These are phyloP conservation scores for Penicillium canariense DNA, from an alignment of 495 filamentous ascomycete genomes.

Conservation along the genomic window DNA sequence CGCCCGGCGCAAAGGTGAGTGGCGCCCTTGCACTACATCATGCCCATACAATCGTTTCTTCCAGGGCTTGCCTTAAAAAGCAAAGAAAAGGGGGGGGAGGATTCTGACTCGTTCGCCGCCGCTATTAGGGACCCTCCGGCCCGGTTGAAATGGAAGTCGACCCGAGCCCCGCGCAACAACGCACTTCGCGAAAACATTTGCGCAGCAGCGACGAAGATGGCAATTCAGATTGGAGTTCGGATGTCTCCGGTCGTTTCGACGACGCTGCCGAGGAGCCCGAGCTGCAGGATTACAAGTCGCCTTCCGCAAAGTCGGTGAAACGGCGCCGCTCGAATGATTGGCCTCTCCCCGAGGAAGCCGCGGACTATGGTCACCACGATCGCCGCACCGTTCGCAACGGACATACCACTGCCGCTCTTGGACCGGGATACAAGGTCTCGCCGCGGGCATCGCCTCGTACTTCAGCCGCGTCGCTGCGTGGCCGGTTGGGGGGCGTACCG, in stretches of 20 bases:
- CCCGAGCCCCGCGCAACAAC: conserved; percentile 18
- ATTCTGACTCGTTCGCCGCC: conserved; percentile 12
- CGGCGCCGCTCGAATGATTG: conserved; percentile 49
- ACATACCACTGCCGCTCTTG: not conserved
- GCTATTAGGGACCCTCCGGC: conserved; percentile 7
- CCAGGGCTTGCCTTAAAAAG: conserved; percentile 4
- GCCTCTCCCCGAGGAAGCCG: conserved; percentile 40
- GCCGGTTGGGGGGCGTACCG: conserved; percentile 16
- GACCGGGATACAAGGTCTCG: conserved; percentile 18
- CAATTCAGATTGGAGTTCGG: conserved; percentile 30
- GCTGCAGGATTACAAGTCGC: conserved; percentile 22
- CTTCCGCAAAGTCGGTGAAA: conserved; percentile 39
- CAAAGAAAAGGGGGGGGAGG: conserved; percentile 1
- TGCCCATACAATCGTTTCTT: too few relatives aligned
- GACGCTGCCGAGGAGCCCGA: conserved; percentile 38
- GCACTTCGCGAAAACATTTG: conserved; percentile 34
- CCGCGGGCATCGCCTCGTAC: conserved; percentile 30
- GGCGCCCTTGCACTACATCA: not conserved
- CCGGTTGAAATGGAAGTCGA: conserved; percentile 24
- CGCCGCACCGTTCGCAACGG: conserved; percentile 13
- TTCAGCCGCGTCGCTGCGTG: conserved; percentile 22
- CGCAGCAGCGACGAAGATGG: conserved; percentile 23
- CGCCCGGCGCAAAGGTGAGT: conserved; percentile 17
- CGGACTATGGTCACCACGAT: conserved; percentile 22
- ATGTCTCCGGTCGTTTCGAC: conserved; percentile 40